These are phyloP conservation scores for Cenchrus americanus DNA, from an alignment of 176 grass and related monocot genomes.

Conservation along the genomic window DNA sequence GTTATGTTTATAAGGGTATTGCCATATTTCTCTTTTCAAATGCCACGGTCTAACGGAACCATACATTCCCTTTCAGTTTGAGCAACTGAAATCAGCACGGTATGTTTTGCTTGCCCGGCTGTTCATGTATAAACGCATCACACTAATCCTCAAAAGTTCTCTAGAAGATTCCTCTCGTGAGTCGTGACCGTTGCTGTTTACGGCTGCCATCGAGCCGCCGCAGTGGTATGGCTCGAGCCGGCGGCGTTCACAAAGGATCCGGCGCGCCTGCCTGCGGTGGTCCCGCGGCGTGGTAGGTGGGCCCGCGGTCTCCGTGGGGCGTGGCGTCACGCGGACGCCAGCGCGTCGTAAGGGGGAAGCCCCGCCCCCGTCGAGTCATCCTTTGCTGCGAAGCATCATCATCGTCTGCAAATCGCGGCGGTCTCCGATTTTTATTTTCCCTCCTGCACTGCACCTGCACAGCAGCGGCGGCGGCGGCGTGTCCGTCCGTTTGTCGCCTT, in stretches of 20 bases:
- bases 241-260: conserved; percentile 38
- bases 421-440: background rate
- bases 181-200: too few species aligned
- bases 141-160: too few species aligned
- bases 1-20: too few species aligned
- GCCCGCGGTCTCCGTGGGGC: conserved; percentile 33
- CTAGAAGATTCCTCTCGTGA: too few species aligned
- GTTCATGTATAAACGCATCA: too few species aligned
- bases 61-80: background rate
- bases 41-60: background rate
- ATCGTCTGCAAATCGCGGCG: background rate
- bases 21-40: background rate
- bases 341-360: background rate
- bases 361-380: background rate
- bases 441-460: background rate
- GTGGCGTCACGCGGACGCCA: conserved; percentile 68
- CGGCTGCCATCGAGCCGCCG: background rate
- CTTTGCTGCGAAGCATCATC: conserved; percentile 31
- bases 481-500: background rate
- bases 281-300: background rate
- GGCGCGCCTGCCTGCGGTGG: background rate
- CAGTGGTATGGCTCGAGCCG: background rate
- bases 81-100: too few species aligned
- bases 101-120: too few species aligned
- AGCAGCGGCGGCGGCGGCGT: too few species aligned